A percentile compares a stretch with the other conserved stretches of the same genome.
Conservation (phyloP, 768 basidiomycete species). For the Tulasnella sp. region DNA sequence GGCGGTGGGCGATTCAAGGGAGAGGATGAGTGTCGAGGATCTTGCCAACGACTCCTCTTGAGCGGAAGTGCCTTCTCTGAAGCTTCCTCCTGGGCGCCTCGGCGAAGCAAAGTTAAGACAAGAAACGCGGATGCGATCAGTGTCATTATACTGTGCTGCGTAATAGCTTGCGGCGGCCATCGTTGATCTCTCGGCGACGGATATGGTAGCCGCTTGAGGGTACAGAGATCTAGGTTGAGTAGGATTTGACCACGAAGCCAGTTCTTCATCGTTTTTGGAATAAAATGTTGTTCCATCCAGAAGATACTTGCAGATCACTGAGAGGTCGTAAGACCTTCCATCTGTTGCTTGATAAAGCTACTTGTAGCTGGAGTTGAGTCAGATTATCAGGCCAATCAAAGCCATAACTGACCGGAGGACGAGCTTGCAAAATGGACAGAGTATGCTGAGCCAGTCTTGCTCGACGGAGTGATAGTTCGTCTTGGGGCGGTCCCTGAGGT, state of each 20-base stretch:
- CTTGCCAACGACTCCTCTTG: constrained; percentile 79
- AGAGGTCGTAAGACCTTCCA: not conserved
- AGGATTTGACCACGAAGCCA: not conserved
- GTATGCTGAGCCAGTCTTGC: not conserved
- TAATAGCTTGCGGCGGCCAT: not conserved
- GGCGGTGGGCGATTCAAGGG: constrained; percentile 55
- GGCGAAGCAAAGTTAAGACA: constrained; percentile 70
- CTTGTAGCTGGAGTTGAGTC: not conserved
- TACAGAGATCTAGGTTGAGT: not conserved
- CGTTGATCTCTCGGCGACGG: not conserved
- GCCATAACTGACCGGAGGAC: not conserved
- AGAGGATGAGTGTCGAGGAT: constrained; percentile 63
- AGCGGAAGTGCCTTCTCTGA: constrained; percentile 65
- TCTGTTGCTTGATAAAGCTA: not conserved
- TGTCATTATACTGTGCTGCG: not conserved
- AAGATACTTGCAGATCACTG: not conserved
- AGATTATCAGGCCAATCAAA: not conserved
- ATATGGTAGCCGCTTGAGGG: not conserved
- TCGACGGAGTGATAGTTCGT: not conserved
- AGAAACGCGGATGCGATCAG: not conserved
- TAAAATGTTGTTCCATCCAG: not conserved
- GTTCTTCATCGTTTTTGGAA: not conserved
- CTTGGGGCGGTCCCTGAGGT: not conserved
- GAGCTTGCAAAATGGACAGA: not conserved
- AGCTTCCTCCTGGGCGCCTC: constrained; percentile 70